Base-by-base conservation (phyloP, 163 green algal species). In the Prototheca wickerhamii region DNA sequence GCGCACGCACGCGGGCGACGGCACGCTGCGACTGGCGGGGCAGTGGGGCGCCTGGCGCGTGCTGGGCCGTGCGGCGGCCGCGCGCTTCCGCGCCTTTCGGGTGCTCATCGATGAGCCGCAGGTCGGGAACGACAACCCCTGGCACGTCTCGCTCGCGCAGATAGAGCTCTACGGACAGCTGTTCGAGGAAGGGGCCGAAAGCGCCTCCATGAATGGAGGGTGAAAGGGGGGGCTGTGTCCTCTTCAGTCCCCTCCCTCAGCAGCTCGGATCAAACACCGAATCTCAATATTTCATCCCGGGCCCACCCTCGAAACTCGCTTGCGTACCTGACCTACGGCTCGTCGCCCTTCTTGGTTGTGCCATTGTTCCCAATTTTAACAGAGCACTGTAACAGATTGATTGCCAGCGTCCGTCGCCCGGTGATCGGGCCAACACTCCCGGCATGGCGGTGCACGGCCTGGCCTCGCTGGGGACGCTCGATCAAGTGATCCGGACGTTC, bases 11-110 rank as follows among this genome's bases (percentile, higher is more conserved):
- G 18, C 57, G 0, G 57, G 69, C 50, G 87, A 96, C 74, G 34
- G 25, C 8, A 73, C 76, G 8, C 63, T 96, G 7, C 71, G 70
- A n/a, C 64, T 86, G 64, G 78, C 85, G 4, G 85, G 85, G 0
- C 87, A 95, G 75, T 93, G 85, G 58, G 85, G 76, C 18, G 89
- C 81, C 17, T 96, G 89, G 89, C 81, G 86, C 0, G 77, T 96
- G 12, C 50, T 73, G 29, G 79, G 76, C 12, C 80, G 78, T 44
- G 72, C 78, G 4, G 83, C 84, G 1, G 60, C 73, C 3, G 58
- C 72, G 54, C 74, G 85, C 3, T 95, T 83, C 76, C 75, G 82
- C 33, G 60, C 71, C 31, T 93, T 96, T 70, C 70, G 86, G 20
- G 40, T 96, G 31, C 71, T 87, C 44, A 73, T 91, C 29, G 71